Base-by-base conservation (phyloP, 768 basidiomycete genomes). In the Psilocybe tampanensis region DNA sequence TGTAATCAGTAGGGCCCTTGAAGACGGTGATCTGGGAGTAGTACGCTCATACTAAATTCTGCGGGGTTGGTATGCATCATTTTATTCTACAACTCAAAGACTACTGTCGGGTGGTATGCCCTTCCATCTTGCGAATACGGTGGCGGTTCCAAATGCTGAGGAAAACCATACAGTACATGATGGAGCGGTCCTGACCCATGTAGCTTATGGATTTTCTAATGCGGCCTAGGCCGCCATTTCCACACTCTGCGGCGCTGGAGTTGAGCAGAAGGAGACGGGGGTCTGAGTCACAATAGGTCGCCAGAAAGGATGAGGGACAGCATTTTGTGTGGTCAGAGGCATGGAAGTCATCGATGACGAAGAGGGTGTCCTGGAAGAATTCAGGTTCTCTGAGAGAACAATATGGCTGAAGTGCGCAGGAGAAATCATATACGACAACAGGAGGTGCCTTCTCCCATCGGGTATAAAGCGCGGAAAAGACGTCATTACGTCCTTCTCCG, bases 391-490 rank as follows among this genome's bases (percentile, higher is more conserved):
- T 4, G 4, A 29, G 29, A 4, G 9, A 5, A 9, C 29, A 29
- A 29, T 29, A 29, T 4, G 29, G 29, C 9, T 29, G 29, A 29
- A 29, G 29, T 5, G 29, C 29, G 9, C 29, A 29, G 5, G 29
- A 4, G 9, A 29, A 29, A 29, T 29, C 29, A 9, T 29, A 29
- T 4, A 73, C 59, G 6, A 73, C 55, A 12, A 61, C 18, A 33
- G 64, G 59, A 1, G 72, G 71, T 1, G 69, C 60, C 13, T 39
- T 65, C 17, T 57, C 50, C 67, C 69, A 74, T 5, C 62, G 58
- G 1, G 73, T 75, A 9, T 72, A 54, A 1, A 75, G 58, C 1
- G 74, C 72, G 0, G 71, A 72, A 52, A 77, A 76, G 0, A 76
- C 73, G 57, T 76, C 71, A 47, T 76, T 76, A 0, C 68, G 55